Percentiles rank a stretch among this genome's conserved stretches.
Conservation (phyloP, 2,329 filamentous ascomycete species). For the Fusarium denticulatum region DNA sequence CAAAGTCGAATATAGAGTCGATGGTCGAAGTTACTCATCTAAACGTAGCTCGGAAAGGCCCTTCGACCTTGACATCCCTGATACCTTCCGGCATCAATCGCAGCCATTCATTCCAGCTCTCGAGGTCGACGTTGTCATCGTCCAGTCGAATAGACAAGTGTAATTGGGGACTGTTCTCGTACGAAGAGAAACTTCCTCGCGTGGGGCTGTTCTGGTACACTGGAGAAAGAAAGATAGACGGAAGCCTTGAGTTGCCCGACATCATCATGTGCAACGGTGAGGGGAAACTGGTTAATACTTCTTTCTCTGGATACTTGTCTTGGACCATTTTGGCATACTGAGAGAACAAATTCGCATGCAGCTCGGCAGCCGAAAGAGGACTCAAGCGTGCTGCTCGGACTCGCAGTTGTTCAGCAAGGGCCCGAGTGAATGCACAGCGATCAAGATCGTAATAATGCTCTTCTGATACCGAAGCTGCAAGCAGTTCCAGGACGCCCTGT, state of each 20-base stretch:
- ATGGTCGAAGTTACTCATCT: slow-evolving; percentile 27
- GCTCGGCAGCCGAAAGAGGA: slow-evolving; percentile 61
- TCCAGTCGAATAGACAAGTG: slow-evolving; percentile 61
- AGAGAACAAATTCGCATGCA: slow-evolving; percentile 64
- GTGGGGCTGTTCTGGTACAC: slow-evolving; percentile 55
- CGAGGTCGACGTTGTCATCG: slow-evolving; percentile 62
- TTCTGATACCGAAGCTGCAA: slow-evolving; percentile 65
- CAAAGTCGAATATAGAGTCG: neutral
- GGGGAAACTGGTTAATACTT: slow-evolving; percentile 60
- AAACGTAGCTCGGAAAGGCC: slow-evolving; percentile 53
- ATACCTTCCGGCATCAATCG: slow-evolving; percentile 67
- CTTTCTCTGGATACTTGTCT: slow-evolving; percentile 59
- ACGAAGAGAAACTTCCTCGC: slow-evolving; percentile 51
- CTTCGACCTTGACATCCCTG: slow-evolving; percentile 65
- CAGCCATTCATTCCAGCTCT: slow-evolving; percentile 68
- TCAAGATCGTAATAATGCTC: slow-evolving; percentile 60
- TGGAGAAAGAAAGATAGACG: slow-evolving; percentile 66
- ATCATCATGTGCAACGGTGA: slow-evolving; percentile 66
- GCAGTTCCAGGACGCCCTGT: slow-evolving; percentile 64
- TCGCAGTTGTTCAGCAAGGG: slow-evolving; percentile 60
- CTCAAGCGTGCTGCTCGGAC: slow-evolving; percentile 57
- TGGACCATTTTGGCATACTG: slow-evolving; percentile 62
- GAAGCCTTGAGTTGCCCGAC: slow-evolving; percentile 62
- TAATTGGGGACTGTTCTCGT: slow-evolving; percentile 59
- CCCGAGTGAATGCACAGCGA: slow-evolving; percentile 63